Conservation (phyloP, 2,329 filamentous ascomycete genomes). For the Sarocladium oryzae region DNA sequence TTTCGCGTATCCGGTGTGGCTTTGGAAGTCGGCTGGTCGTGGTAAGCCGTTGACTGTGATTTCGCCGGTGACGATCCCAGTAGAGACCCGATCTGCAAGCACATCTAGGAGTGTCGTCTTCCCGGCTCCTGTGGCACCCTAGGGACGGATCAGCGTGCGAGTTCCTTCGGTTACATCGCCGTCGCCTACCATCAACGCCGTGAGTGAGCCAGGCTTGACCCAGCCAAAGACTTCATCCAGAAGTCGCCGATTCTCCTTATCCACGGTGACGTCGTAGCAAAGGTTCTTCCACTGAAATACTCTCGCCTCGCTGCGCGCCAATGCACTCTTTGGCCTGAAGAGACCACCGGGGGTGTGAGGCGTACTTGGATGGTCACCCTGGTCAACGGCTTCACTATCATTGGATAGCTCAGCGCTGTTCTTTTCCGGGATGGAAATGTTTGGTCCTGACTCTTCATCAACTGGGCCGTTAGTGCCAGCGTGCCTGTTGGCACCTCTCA, state of each 20-base stretch:
- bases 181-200: slow-evolving; percentile 65
- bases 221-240: slow-evolving; percentile 79
- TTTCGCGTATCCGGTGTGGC: slow-evolving; percentile 13
- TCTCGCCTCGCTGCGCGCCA: slow-evolving; percentile 35
- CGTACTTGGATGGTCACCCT: not conserved
- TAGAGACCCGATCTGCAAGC: slow-evolving; percentile 11
- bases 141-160: not conserved
- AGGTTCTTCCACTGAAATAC: slow-evolving; percentile 77
- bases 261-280: slow-evolving; percentile 67
- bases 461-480: slow-evolving; percentile 33
- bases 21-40: slow-evolving; percentile 11
- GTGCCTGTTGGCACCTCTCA: not conserved
- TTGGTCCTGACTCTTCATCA: not conserved
- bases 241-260: slow-evolving; percentile 64
- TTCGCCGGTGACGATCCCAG: slow-evolving; percentile 12
- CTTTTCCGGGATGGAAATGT: not conserved
- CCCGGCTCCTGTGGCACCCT: slow-evolving; percentile 29
- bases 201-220: slow-evolving; percentile 83
- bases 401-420: not conserved
- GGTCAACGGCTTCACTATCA: not conserved
- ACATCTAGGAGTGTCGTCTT: slow-evolving; percentile 13
- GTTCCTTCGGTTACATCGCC: not conserved
- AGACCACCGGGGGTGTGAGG: not conserved
- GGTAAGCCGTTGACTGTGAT: slow-evolving; percentile 12
- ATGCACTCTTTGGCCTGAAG: not conserved